Conservation (phyloP, 129 eudicot species). For the Heracleum sosnowskyi region DNA sequence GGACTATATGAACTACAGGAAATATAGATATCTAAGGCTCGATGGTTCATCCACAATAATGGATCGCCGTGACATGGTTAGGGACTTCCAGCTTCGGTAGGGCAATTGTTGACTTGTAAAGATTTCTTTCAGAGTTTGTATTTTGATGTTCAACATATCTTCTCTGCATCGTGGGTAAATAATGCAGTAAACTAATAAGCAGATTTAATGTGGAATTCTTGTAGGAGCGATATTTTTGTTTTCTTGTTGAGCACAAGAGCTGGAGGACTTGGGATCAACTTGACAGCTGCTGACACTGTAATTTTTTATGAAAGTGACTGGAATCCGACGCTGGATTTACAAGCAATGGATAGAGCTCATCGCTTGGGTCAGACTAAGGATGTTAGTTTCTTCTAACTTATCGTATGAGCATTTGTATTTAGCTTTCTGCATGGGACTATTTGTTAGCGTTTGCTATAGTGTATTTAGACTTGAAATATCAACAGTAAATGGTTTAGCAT, state of each 20-base stretch:
- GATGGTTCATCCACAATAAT: slow-evolving; percentile 95
- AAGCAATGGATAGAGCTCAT: slow-evolving; percentile 99
- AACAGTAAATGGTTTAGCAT: not conserved
- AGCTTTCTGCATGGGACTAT: not conserved
- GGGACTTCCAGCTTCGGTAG: slow-evolving; percentile 85
- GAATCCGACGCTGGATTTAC: slow-evolving; percentile 97
- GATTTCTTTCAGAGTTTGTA: not conserved
- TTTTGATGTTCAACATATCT: not conserved
- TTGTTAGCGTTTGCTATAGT: not conserved
- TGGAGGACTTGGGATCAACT: slow-evolving; percentile 98
- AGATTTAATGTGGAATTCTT: slow-evolving; percentile 6
- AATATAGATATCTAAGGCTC: slow-evolving; percentile 80
- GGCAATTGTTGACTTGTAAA: slow-evolving; percentile 15
- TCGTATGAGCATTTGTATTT: not conserved
- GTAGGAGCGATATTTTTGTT: slow-evolving; percentile 86
- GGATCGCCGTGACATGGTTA: slow-evolving; percentile 98
- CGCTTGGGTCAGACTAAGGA: slow-evolving; percentile 97
- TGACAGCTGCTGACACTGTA: slow-evolving; percentile 97
- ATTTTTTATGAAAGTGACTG: slow-evolving; percentile 98
- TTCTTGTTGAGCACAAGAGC: slow-evolving; percentile 98
- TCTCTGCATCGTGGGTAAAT: not conserved
- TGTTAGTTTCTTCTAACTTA: slow-evolving; percentile 43
- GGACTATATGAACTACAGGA: slow-evolving; percentile 98
- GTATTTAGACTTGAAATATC: not conserved
- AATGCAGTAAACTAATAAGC: slow-evolving; percentile 1